Base-by-base conservation (phyloP, 2,329 filamentous ascomycete species). In the Pseudogymnoascus sp. region DNA sequence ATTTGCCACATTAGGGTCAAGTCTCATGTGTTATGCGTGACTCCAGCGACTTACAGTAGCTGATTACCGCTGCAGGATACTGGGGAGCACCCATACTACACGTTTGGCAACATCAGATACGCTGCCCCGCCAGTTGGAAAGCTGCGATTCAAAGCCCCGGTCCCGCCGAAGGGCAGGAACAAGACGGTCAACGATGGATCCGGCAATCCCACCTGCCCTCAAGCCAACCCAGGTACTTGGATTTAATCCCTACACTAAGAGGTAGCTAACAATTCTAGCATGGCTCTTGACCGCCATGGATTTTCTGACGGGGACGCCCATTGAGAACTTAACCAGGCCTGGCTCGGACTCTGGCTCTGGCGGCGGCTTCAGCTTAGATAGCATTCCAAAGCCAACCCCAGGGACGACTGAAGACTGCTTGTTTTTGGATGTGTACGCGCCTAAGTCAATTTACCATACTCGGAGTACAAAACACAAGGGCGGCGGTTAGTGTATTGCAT, bases 361-460 rank as follows among this genome's bases (percentile, higher is more conserved):
- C n/a, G 58, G 30, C 28, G 59, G 23, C 41, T 23, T 52, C 63
- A 35, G 55, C 33, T 12, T 61, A 28, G 37, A 34, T 59, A 60
- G 34, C 18, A 61, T 60, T 56, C 60, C 28, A 33, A 60, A 58
- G 28, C 59, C 26, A 12, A 62, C 8, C 12, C 30, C 69, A 23
- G 62, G 66, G 15, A 62, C 64, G 5, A 65, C 6, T 60, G 77
- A 80, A 63, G 77, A 79, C 61, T 80, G 78, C 61, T 67, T 76
- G 9, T 78, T 77, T 62, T 65, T 80, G 9, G 78, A 79, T 63
- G 73, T 80, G 3, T 71, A 73, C 60, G 73, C 75, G 2, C 77
- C 78, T 3, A 66, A 74, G 57, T 62, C 66, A 5, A 68, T 77
- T 10, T 70, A 74, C 48, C 66, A 72, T 56, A 52, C 41, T 55